Evolutionary conservation across 495 filamentous ascomycete species (phyloP).

Genomic region (Penicillium psychrofluorescens): DNA sequence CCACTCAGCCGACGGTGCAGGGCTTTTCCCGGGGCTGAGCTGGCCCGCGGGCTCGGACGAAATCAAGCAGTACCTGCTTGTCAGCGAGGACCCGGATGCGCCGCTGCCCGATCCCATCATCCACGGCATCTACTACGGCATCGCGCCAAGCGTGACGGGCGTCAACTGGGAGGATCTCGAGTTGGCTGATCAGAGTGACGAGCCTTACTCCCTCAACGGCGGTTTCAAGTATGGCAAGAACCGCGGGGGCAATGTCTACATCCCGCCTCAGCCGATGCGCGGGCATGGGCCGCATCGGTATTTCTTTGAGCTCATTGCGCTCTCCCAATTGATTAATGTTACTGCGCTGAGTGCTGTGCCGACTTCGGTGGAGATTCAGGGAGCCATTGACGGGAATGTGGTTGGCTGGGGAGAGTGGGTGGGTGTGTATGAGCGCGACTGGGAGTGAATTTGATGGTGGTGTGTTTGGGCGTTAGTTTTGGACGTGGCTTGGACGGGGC

Average conservation of each 20-base stretch:
- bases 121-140: slow-evolving; percentile 41
- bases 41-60: slow-evolving; percentile 29
- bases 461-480: not conserved
- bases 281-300: slow-evolving; percentile 45
- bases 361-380: slow-evolving; percentile 20
- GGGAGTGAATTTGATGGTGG: slow-evolving; percentile 1
- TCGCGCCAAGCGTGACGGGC: slow-evolving; percentile 26
- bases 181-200: not conserved
- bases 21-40: slow-evolving; percentile 34
- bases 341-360: slow-evolving; percentile 17
- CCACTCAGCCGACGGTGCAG: slow-evolving; percentile 33
- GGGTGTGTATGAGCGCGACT: slow-evolving; percentile 37
- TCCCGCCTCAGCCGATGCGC: slow-evolving; percentile 31
- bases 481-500: not conserved
- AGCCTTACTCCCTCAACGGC: slow-evolving; percentile 22
- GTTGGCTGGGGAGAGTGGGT: slow-evolving; percentile 47
- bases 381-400: slow-evolving; percentile 38
- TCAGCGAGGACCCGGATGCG: slow-evolving; percentile 45
- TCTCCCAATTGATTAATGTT: slow-evolving; percentile 30
- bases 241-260: slow-evolving; percentile 27
- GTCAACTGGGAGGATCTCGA: slow-evolving; percentile 33
- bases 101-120: slow-evolving; percentile 37
- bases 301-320: slow-evolving; percentile 42
- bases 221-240: slow-evolving; percentile 43
- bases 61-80: slow-evolving; percentile 40